phyloP scores from a whole-genome alignment of 768 basidiomycete genomes.

The Kwoniella botswanensis region DNA sequence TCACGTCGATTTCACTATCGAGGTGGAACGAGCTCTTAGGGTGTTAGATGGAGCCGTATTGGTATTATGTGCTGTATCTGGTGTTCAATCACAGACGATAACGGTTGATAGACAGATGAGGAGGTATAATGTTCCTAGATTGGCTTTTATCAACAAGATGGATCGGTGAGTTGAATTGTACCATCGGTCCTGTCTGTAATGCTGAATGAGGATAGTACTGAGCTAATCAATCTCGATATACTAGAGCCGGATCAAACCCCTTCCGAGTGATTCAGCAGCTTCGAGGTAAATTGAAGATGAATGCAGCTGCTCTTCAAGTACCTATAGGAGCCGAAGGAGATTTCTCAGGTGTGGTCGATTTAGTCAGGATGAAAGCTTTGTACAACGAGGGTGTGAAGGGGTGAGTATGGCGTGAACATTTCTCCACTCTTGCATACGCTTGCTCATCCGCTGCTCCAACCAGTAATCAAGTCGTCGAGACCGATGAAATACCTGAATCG shows the following conservation, averaged over 20 bases:
- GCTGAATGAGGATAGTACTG: not conserved
- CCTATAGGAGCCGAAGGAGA: constrained; percentile 90
- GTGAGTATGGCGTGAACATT: constrained; percentile 60
- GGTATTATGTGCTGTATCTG: constrained; percentile 95
- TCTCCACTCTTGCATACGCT: not conserved
- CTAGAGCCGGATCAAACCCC: constrained; percentile 92
- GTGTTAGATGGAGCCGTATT: constrained; percentile 96
- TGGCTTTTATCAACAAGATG: constrained; percentile 99
- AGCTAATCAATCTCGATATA: not conserved
- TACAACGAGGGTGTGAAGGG: constrained; percentile 96
- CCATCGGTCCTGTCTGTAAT: not conserved
- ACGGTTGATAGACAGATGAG: constrained; percentile 99
- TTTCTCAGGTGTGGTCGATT: constrained; percentile 88
- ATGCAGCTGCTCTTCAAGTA: constrained; percentile 92
- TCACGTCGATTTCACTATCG: constrained; percentile 99
- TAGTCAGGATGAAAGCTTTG: constrained; percentile 90
- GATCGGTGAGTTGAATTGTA: constrained; percentile 67
- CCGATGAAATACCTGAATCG: constrained; percentile 82
- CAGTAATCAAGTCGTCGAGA: constrained; percentile 77
- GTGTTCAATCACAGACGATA: constrained; percentile 97
- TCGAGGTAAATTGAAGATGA: constrained; percentile 83
- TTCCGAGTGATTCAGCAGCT: constrained; percentile 94
- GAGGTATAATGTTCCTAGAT: constrained; percentile 90
- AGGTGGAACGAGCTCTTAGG: constrained; percentile 94
- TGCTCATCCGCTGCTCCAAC: not conserved